These are phyloP conservation scores for Cucurbita ficifolia DNA, from an alignment of 306 rosid species.

Conservation along the genomic window DNA sequence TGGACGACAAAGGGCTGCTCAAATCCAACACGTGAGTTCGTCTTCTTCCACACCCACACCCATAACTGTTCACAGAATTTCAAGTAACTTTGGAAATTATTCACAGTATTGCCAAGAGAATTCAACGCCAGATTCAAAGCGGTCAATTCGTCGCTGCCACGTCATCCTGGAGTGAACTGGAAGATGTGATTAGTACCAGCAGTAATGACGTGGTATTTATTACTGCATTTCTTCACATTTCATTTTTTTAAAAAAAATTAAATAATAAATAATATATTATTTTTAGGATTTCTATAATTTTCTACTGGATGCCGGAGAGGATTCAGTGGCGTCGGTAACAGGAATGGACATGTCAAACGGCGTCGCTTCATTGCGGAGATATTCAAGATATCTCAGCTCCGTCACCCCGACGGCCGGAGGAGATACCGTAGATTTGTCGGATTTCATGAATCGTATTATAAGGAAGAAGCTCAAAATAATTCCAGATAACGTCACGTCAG, in stretches of 20 bases:
- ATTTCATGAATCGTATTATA: conserved; percentile 53
- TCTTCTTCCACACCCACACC: background rate
- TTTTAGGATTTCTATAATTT: conserved; percentile 69
- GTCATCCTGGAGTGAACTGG: conserved; percentile 52
- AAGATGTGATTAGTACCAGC: conserved; percentile 17
- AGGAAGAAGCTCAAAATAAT: conserved; percentile 58
- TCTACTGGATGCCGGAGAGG: conserved; percentile 36
- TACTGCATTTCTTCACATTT: background rate
- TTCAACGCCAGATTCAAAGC: conserved; percentile 37
- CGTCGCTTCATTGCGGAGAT: conserved; percentile 19
- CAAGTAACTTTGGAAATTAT: conserved; percentile 4
- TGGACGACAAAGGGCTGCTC: conserved; percentile 53
- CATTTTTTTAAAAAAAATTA: no score
- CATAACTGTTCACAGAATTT: no score
- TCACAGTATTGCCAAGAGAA: conserved; percentile 53
- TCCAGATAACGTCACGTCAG: conserved; percentile 43
- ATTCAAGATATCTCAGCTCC: conserved; percentile 52
- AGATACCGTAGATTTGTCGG: conserved; percentile 10
- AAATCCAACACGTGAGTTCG: conserved; percentile 51
- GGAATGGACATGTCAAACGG: conserved; percentile 5
- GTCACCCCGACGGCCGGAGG: conserved; percentile 31
- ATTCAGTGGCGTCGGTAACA: conserved; percentile 17
- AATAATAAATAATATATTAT: no score
- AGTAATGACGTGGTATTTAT: conserved; percentile 72
- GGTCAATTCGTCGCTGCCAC: conserved; percentile 56